Percentiles rank a stretch among this genome's conserved stretches.
phyloP scores from a whole-genome alignment of 129 eudicot genomes.

The Tanacetum coccineum region DNA sequence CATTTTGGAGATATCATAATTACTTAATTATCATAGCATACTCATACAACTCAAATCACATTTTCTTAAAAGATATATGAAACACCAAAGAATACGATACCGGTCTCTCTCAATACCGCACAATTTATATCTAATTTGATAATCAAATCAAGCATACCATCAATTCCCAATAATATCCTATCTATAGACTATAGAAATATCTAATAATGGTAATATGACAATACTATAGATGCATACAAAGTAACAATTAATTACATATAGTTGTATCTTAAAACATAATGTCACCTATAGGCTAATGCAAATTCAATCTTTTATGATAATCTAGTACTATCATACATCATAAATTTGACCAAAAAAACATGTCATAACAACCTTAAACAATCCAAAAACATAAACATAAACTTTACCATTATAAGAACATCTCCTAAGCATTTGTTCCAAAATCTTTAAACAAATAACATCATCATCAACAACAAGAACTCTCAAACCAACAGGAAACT shows the following conservation, averaged over 20 bases:
- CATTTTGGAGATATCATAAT: neutral
- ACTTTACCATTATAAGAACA: slow-evolving; percentile 55
- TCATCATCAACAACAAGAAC: slow-evolving; percentile 85
- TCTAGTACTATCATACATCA: neutral
- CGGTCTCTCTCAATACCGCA: neutral
- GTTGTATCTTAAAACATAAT: neutral
- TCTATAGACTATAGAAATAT: neutral
- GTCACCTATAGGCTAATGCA: neutral
- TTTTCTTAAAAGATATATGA: neutral
- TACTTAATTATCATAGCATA: neutral
- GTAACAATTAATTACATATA: too few species aligned
- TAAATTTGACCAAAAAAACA: neutral
- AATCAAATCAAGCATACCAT: neutral
- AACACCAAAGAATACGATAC: neutral
- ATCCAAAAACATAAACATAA: neutral
- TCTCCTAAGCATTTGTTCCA: slow-evolving; percentile 68
- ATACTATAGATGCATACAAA: too few species aligned
- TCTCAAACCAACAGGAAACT: slow-evolving; percentile 71
- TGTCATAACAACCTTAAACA: neutral
- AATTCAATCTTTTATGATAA: too few species aligned
- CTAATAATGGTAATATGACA: neutral
- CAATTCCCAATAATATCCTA: neutral
- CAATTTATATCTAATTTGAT: neutral
- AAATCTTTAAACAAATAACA: slow-evolving; percentile 51
- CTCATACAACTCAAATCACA: neutral